These are phyloP conservation scores for Elsinoe australis DNA, from an alignment of 2,329 filamentous ascomycete genomes.

Conservation along the genomic window DNA sequence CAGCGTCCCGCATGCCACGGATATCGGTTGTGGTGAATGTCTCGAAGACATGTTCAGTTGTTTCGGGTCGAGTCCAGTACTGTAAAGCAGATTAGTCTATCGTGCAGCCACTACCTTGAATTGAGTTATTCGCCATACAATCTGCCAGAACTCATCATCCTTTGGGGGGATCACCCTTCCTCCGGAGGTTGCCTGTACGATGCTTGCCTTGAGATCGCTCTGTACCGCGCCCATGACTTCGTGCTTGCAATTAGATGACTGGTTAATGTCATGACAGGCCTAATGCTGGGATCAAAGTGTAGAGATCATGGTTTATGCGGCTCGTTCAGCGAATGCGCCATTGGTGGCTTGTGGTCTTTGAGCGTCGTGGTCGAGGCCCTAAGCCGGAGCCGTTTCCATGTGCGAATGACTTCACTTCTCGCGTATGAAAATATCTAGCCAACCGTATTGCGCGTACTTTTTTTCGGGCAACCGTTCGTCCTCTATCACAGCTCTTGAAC, in stretches of 20 bases:
- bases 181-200: slow-evolving; percentile 20
- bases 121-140: slow-evolving; percentile 6
- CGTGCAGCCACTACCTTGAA: neutral
- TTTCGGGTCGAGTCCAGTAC: slow-evolving; percentile 98
- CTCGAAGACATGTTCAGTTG: slow-evolving; percentile 91
- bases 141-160: slow-evolving; percentile 21
- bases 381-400: neutral
- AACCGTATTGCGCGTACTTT: neutral
- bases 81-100: slow-evolving; percentile 32
- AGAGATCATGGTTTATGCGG: neutral
- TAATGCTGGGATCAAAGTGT: neutral
- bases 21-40: slow-evolving; percentile 53
- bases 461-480: neutral
- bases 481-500: too few species aligned
- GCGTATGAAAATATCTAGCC: neutral
- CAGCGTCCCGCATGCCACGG: slow-evolving; percentile 72
- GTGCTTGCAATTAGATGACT: neutral
- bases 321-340: neutral
- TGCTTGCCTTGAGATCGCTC: slow-evolving; percentile 22
- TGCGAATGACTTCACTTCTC: neutral
- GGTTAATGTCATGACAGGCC: neutral
- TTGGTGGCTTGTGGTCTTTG: neutral
- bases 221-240: slow-evolving; percentile 20
- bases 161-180: slow-evolving; percentile 18
- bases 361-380: neutral